Percentiles rank a stretch among this genome's conserved stretches.
Evolutionary conservation across 2,329 filamentous ascomycete species (phyloP).

Genomic region (Microdochium paspali): DNA sequence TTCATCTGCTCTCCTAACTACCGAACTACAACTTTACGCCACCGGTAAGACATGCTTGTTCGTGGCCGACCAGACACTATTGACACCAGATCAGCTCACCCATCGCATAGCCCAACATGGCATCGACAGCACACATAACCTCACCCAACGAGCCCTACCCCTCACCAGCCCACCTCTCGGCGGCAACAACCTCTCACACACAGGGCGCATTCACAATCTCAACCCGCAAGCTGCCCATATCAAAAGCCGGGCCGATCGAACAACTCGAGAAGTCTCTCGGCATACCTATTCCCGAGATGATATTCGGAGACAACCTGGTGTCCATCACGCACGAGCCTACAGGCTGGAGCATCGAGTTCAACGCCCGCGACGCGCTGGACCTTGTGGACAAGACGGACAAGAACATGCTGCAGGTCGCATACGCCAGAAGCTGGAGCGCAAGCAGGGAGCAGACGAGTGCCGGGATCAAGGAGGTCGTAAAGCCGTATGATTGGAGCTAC

Average conservation of each 20-base stretch:
- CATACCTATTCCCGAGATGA: constrained; percentile 95
- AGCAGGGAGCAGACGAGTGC: constrained; percentile 66
- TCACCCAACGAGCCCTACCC: constrained; percentile 45
- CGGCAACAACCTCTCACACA: constrained; percentile 45
- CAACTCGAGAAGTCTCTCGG: constrained; percentile 68
- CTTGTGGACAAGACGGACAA: constrained; percentile 87
- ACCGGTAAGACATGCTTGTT: too few relatives aligned
- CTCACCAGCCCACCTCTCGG: constrained; percentile 34
- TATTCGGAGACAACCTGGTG: constrained; percentile 91
- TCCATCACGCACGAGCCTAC: constrained; percentile 61
- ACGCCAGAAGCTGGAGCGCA: constrained; percentile 75
- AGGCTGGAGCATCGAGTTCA: constrained; percentile 75
- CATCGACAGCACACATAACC: constrained; percentile 19
- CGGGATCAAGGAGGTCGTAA: constrained; percentile 86
- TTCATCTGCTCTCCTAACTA: too few relatives aligned
- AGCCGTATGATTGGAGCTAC: constrained; percentile 98
- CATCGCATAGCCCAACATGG: constrained; percentile 3
- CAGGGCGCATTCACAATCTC: constrained; percentile 65
- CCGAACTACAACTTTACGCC: too few relatives aligned
- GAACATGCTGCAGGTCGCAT: constrained; percentile 86
- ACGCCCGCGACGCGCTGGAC: constrained; percentile 80
- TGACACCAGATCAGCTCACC: too few relatives aligned
- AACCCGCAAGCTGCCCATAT: constrained; percentile 86
- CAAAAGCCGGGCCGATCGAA: constrained; percentile 85
- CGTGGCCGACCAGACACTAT: too few relatives aligned